Conservation (phyloP, 1,284 basidiomycete species). For the Chalciporus sp. region DNA sequence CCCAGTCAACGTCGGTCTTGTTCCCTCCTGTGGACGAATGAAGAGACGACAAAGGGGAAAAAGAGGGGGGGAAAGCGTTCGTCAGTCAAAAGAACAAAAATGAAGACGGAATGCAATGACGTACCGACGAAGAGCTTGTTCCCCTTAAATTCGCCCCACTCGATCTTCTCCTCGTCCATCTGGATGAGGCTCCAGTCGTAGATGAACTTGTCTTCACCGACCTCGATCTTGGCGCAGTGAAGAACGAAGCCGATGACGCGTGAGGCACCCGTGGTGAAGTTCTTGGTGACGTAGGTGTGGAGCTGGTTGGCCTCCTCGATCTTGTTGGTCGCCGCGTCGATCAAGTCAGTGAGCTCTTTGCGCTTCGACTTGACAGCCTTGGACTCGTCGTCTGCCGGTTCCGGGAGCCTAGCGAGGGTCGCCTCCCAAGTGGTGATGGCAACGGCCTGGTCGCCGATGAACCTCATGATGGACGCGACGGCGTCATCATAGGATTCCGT, state of each 20-base stretch:
- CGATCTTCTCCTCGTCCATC: conserved; percentile 11
- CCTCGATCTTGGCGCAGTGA: neutral
- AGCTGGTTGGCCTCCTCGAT: neutral
- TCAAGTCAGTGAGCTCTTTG: conserved; percentile 6
- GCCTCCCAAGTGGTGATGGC: conserved; percentile 9
- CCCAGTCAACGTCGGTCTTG: neutral
- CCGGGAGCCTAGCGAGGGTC: neutral
- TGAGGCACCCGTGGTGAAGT: neutral
- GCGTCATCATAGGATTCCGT: conserved; percentile 3
- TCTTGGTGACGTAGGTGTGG: neutral
- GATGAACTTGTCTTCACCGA: neutral
- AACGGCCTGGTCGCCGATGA: neutral
- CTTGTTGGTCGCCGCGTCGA: conserved; percentile 5
- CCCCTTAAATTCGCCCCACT: conserved; percentile 19
- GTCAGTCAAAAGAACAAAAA: conserved; percentile 16
- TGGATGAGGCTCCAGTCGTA: neutral
- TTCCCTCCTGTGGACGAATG: neutral
- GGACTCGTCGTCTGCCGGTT: conserved; percentile 6
- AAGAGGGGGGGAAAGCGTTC: neutral
- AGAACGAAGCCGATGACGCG: neutral
- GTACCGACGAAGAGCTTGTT: conserved; percentile 24
- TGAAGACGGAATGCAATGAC: conserved; percentile 9
- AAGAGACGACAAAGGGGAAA: no score
- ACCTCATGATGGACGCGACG: neutral
- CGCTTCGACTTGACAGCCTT: conserved; percentile 13